Conservation (phyloP, 257 asterid species). For the Gynochthodes officinalis region DNA sequence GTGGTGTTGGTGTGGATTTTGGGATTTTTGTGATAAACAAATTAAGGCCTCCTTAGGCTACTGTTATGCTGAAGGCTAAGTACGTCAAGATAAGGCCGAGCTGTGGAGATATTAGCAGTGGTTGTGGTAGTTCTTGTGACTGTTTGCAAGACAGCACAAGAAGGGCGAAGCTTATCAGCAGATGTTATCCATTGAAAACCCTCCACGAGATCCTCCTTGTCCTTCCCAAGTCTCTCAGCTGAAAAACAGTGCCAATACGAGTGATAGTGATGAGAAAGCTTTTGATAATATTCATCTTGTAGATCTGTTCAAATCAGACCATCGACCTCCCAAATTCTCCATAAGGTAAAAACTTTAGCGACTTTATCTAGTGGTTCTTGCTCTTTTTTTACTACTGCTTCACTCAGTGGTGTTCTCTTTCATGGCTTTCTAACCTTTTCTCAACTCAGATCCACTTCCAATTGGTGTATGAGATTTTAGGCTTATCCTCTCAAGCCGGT, state of each 20-base stretch:
- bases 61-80: conserved; percentile 68
- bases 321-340: conserved; percentile 64
- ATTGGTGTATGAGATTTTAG: neutral
- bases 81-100: conserved; percentile 34
- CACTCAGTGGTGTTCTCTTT: too few species aligned
- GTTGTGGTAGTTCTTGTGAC: conserved; percentile 66
- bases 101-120: conserved; percentile 16
- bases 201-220: conserved; percentile 72
- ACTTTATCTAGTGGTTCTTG: conserved; percentile 5
- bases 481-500: neutral
- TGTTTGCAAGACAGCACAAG: conserved; percentile 79
- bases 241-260: conserved; percentile 27
- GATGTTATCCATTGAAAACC: conserved; percentile 96
- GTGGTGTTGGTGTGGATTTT: conserved; percentile 40
- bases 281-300: conserved; percentile 38
- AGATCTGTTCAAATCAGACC: conserved; percentile 71
- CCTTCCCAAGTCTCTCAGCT: conserved; percentile 50
- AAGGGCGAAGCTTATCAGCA: conserved; percentile 62
- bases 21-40: conserved; percentile 25
- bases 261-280: conserved; percentile 46
- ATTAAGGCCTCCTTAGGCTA: conserved; percentile 41
- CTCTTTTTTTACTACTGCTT: conserved; percentile 1
- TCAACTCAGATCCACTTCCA: conserved; percentile 16
- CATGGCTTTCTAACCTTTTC: too few species aligned
- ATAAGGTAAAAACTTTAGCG: conserved; percentile 58